Base-by-base conservation (phyloP, 2,329 filamentous ascomycete species). In the Mycogone perniciosa region DNA sequence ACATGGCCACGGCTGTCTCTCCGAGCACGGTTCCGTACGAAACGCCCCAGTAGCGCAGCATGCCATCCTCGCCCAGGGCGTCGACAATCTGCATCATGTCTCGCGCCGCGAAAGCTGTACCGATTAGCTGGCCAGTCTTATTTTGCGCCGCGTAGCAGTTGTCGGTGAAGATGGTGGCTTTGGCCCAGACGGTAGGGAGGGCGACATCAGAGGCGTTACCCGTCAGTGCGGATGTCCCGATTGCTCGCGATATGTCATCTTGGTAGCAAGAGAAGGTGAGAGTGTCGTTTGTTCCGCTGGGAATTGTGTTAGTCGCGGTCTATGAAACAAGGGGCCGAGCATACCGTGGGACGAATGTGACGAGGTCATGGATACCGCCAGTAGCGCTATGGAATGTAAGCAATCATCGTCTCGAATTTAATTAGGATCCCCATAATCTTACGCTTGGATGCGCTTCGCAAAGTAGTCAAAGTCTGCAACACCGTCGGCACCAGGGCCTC, bases 31-130 rank as follows among this genome's bases (percentile, higher is more conserved):
- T 41, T 33, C 52, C 52, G 38, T 54, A 54, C 7, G 52, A 54
- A n/a, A 40, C 34, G 26, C 45, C 45, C 34, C 35, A 47, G 37
- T 41, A 47, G 7, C 67, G 57, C 5, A 71, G 52, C 57, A 70
- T 44, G 13, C 67, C 65, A 50, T 71, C 69, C 29, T 68, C 65
- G 1, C 59, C 63, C 5, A 72, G 59, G 1, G 71, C 69, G 45
- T 77, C 73, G 0, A 70, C 70, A 46, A 77, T 67, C 5, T 58
- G 49, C 50, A 75, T 68, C 54, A 76, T 62, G 51, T 78, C 75
- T 33, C 73, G 60, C 0, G 67, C 74, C 0, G 66, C 64, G 53
- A 71, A 76, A 0, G 70, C 67, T 0, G 72, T 76, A 7, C 74
- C 71, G 4, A 76, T 56, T 6, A 71, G 56, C 4, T 48, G 46